phyloP scores from a whole-genome alignment of 2,329 filamentous ascomycete species.

The Neonectria coccinea region DNA sequence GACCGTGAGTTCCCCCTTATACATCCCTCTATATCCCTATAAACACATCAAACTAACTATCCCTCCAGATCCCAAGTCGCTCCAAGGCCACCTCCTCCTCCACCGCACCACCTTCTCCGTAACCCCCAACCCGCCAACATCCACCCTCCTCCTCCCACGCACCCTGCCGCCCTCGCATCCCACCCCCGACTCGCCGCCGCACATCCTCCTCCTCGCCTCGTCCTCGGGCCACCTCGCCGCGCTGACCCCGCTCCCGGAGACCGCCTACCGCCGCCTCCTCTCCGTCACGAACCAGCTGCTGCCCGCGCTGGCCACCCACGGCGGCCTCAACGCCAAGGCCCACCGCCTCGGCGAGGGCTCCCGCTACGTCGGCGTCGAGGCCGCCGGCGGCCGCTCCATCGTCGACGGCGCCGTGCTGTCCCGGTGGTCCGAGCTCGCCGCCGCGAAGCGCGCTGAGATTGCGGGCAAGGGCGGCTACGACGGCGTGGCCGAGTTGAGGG shows the following conservation, averaged over 20 bases:
- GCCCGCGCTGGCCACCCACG: slow-evolving; percentile 79
- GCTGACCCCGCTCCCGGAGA: slow-evolving; percentile 81
- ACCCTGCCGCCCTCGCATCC: slow-evolving; percentile 60
- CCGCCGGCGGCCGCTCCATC: slow-evolving; percentile 71
- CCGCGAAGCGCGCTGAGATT: slow-evolving; percentile 77
- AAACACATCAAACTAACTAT: slow-evolving; percentile 38
- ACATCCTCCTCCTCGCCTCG: slow-evolving; percentile 75
- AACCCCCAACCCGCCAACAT: slow-evolving; percentile 80
- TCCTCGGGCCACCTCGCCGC: slow-evolving; percentile 81
- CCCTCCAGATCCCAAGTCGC: slow-evolving; percentile 84
- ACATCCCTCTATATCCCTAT: background rate
- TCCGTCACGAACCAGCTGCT: slow-evolving; percentile 84
- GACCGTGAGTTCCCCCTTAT: slow-evolving; percentile 73
- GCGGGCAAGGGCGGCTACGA: slow-evolving; percentile 77
- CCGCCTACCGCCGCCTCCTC: slow-evolving; percentile 84
- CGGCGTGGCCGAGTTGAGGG: slow-evolving; percentile 74
- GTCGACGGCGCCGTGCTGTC: slow-evolving; percentile 83
- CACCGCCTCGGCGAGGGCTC: slow-evolving; percentile 70
- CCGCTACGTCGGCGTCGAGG: slow-evolving; percentile 65
- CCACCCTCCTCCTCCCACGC: slow-evolving; percentile 80
- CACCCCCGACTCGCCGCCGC: slow-evolving; percentile 46
- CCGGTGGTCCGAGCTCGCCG: slow-evolving; percentile 81
- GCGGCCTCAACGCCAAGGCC: slow-evolving; percentile 84
- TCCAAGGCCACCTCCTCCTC: slow-evolving; percentile 87
- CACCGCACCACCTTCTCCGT: slow-evolving; percentile 90